phyloP scores from a whole-genome alignment of 441 rosid species.

The Corymbia calophylla region DNA sequence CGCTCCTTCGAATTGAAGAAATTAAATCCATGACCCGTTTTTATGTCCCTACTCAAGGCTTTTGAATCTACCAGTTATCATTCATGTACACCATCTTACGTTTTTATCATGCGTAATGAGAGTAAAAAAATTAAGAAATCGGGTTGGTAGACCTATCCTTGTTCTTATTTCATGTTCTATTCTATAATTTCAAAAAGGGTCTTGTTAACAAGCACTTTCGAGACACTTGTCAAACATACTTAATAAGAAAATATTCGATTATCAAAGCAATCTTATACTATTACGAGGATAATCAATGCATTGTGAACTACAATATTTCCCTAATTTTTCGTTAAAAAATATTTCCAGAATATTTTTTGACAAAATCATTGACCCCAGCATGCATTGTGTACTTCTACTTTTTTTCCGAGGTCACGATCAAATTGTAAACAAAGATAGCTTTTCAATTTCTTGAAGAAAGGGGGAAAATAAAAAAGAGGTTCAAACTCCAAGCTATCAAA shows the following conservation, averaged over 20 bases:
- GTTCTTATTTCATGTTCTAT: neutral
- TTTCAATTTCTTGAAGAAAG: neutral
- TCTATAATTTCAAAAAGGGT: neutral
- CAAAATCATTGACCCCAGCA: neutral
- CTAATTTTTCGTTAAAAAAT: neutral
- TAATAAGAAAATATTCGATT: neutral
- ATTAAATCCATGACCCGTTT: neutral
- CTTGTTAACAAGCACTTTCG: neutral
- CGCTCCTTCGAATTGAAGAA: neutral
- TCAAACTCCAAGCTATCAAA: neutral
- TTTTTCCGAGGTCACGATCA: neutral
- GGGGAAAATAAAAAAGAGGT: neutral
- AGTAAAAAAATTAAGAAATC: neutral
- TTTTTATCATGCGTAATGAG: neutral
- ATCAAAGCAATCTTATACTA: neutral
- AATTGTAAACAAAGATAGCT: neutral
- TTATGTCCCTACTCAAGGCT: neutral
- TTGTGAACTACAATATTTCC: neutral
- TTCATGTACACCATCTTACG: neutral
- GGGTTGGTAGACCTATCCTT: neutral
- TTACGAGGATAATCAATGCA: neutral
- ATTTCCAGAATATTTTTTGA: neutral
- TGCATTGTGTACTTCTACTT: neutral
- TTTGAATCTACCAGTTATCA: neutral
- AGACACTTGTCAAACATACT: neutral